A percentile compares a stretch with the other conserved stretches of the same genome.
Evolutionary conservation across 2,329 filamentous ascomycete genomes (phyloP).

Genomic region (Botryotinia globosa): DNA sequence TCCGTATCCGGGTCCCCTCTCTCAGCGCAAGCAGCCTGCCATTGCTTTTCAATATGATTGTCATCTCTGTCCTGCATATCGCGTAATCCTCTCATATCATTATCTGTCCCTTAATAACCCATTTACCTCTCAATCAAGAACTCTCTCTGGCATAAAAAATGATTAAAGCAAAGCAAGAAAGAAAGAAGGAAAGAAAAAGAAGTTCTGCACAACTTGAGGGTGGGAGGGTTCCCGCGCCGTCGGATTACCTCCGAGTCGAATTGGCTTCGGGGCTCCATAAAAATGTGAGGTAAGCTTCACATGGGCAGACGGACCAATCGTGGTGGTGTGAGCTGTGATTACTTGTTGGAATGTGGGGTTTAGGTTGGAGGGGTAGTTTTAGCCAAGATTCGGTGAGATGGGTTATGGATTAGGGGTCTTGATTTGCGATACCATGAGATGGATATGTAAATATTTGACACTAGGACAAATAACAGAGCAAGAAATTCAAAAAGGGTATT

Average conservation of each 20-base stretch:
- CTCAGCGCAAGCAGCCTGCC: slow-evolving; percentile 13
- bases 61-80: slow-evolving; percentile 8
- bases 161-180: slow-evolving; percentile 3
- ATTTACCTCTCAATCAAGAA: neutral
- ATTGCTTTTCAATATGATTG: slow-evolving; percentile 12
- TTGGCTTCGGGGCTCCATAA: neutral
- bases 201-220: neutral
- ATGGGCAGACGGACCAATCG: neutral
- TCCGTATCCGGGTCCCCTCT: neutral
- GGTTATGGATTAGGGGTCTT: neutral
- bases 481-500: neutral
- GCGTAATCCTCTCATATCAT: neutral
- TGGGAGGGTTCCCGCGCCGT: neutral
- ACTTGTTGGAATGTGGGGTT: neutral
- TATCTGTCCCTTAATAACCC: neutral
- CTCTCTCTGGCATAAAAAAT: neutral
- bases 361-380: slow-evolving; percentile 18
- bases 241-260: neutral
- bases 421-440: neutral
- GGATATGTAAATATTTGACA: neutral
- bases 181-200: neutral
- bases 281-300: slow-evolving; percentile 17
- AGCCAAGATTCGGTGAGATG: neutral
- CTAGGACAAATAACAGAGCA: neutral
- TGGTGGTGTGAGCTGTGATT: neutral